Percentiles rank a stretch among this genome's conserved stretches.
These are phyloP conservation scores for Pleurotus pulmonarius DNA, from an alignment of 768 basidiomycete genomes.

Conservation along the genomic window DNA sequence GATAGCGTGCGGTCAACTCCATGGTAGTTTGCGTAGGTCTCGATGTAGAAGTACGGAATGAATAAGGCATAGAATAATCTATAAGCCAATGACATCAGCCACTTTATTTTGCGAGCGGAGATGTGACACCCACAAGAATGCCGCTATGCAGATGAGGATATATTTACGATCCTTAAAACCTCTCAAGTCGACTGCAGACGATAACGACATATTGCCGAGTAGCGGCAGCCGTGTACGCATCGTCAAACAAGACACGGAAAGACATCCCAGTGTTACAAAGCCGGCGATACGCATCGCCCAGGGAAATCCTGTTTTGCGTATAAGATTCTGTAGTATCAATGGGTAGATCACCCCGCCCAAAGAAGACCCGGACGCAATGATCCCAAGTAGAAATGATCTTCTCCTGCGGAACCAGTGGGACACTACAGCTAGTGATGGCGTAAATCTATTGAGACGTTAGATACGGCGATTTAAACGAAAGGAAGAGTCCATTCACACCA, in stretches of 20 bases:
- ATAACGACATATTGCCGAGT: slow-evolving; percentile 14
- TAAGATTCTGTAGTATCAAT: slow-evolving; percentile 32
- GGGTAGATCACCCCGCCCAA: slow-evolving; percentile 39
- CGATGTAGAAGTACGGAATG: slow-evolving; percentile 31
- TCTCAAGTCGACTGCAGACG: slow-evolving; percentile 19
- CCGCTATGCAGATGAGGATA: slow-evolving; percentile 12
- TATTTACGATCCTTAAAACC: slow-evolving; percentile 22
- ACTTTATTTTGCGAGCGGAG: not conserved
- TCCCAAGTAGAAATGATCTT: slow-evolving; percentile 41
- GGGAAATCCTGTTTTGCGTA: slow-evolving; percentile 8
- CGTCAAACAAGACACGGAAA: slow-evolving; percentile 19
- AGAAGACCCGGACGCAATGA: slow-evolving; percentile 38
- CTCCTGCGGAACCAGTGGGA: slow-evolving; percentile 40
- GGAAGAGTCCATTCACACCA: not conserved
- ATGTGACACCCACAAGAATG: slow-evolving; percentile 17
- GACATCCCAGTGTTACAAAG: slow-evolving; percentile 22
- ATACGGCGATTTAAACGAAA: not conserved
- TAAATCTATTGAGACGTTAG: not conserved
- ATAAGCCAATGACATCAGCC: not conserved
- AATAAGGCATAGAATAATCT: slow-evolving; percentile 27
- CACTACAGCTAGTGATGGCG: slow-evolving; percentile 28
- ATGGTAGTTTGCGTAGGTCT: slow-evolving; percentile 21
- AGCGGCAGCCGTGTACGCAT: slow-evolving; percentile 22
- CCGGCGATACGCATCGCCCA: slow-evolving; percentile 27
- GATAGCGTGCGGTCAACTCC: slow-evolving; percentile 17